phyloP scores from a whole-genome alignment of 306 rosid genomes.

The Leucaena leucocephala region DNA sequence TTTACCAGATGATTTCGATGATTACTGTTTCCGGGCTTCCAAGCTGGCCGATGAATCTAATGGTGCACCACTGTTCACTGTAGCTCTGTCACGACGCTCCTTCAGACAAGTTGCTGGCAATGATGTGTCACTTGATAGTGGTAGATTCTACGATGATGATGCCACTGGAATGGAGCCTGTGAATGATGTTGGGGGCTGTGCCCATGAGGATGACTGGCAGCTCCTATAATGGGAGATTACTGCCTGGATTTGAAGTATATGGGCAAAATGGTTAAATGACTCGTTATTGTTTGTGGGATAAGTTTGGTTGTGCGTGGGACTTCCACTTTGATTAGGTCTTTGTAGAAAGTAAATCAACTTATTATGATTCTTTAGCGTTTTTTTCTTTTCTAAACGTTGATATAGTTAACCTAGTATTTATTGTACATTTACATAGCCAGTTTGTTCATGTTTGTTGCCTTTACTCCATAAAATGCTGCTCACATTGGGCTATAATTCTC shows the following conservation, averaged over 20 bases:
- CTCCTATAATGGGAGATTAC: slow-evolving; percentile 49
- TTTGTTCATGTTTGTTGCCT: slow-evolving; percentile 29
- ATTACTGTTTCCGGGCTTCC: slow-evolving; percentile 78
- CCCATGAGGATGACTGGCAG: slow-evolving; percentile 89
- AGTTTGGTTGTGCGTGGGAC: slow-evolving; percentile 28
- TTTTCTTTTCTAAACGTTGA: slow-evolving; percentile 40
- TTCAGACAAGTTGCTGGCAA: slow-evolving; percentile 46
- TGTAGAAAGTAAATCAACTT: slow-evolving; percentile 45
- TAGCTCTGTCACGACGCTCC: slow-evolving; percentile 55
- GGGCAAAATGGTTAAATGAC: slow-evolving; percentile 31
- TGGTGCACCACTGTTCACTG: slow-evolving; percentile 94
- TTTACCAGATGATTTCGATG: slow-evolving; percentile 74
- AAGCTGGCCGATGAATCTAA: slow-evolving; percentile 81
- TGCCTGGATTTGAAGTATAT: slow-evolving; percentile 15
- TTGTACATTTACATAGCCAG: slow-evolving; percentile 45
- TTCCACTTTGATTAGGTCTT: slow-evolving; percentile 30
- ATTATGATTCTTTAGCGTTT: slow-evolving; percentile 48
- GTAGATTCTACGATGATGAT: slow-evolving; percentile 44
- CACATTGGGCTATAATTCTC: not conserved
- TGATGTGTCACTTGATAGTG: slow-evolving; percentile 45
- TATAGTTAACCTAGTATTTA: slow-evolving; percentile 42
- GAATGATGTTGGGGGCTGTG: slow-evolving; percentile 44
- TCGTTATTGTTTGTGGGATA: slow-evolving; percentile 30
- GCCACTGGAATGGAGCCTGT: slow-evolving; percentile 35
- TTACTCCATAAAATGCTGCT: slow-evolving; percentile 20